Evolutionary conservation across 306 rosid genomes (phyloP), one percentile per base, ranked within the genome.

Genomic region (Cicer chorassanicum): DNA sequence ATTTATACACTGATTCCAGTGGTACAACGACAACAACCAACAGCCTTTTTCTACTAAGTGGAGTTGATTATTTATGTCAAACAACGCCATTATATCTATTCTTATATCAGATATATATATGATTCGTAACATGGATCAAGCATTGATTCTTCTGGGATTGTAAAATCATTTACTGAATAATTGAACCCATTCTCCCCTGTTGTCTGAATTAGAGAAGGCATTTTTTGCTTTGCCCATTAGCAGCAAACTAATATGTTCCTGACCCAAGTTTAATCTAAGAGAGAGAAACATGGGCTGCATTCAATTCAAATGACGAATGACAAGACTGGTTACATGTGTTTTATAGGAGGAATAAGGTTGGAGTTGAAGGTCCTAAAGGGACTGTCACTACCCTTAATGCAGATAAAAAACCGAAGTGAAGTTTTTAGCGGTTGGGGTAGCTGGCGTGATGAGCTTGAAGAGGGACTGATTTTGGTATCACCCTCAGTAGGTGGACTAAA

Each of bases 401-500:
- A 60, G 65, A 60, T 15, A 59, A 59, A 34, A 60, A 34, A 60
- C 8, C 5, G 11, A 60, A 12, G 66, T 6, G 44, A 61, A 61
- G 67, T 61, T 36, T 59, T 38, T 7, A 61, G 53, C 21, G 6
- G 42, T 18, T 8, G 12, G 21, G 59, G 55, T 24, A 34, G 68
- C 46, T 29, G 19, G 38, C 10, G 12, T 24, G 41, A 24, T 51
- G 39, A 49, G 36, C 11, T 50, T 55, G 48, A 38, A 43, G 43
- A 34, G 11, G 41, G 59, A 66, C 29, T 42, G 68, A 42, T 15
- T 24, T 4, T 29, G 67, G 68, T 57, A 57, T 59, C 69, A 59
- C 42, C 56, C 49, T 34, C 18, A 44, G 56, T 14, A 63, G 65
- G 36, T 73, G 41, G 77, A 49, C 48, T 57, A 57, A 29, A 60